phyloP scores from a whole-genome alignment of 345 rosid genomes.

The Limnanthes douglasii region DNA sequence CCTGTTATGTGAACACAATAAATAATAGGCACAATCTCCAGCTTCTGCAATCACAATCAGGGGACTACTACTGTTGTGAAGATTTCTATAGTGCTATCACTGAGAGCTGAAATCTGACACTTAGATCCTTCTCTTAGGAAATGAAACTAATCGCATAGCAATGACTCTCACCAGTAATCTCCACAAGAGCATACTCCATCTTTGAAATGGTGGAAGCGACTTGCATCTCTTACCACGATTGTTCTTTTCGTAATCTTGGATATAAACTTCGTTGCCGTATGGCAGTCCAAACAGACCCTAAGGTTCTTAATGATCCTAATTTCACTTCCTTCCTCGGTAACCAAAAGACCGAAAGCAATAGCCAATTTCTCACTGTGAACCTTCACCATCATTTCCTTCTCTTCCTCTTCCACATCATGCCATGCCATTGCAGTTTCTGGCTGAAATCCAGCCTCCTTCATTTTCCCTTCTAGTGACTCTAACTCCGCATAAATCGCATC shows the following conservation, averaged over 20 bases:
- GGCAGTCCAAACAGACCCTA: slow-evolving; percentile 72
- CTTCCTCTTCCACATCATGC: slow-evolving; percentile 88
- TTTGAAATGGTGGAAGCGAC: slow-evolving; percentile 69
- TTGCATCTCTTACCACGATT: slow-evolving; percentile 70
- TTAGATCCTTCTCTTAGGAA: no score
- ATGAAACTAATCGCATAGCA: neutral
- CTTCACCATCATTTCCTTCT: slow-evolving; percentile 53
- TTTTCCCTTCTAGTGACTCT: slow-evolving; percentile 42
- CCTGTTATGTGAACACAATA: no score
- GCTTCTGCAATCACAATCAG: no score
- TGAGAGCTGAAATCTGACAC: no score
- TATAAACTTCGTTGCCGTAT: slow-evolving; percentile 52
- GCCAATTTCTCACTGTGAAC: slow-evolving; percentile 80
- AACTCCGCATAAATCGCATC: slow-evolving; percentile 46
- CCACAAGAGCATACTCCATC: slow-evolving; percentile 71
- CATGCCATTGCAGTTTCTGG: slow-evolving; percentile 42
- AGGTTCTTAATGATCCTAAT: slow-evolving; percentile 68
- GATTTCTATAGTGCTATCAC: no score
- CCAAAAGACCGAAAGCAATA: slow-evolving; percentile 66
- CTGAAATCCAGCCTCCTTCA: slow-evolving; percentile 64
- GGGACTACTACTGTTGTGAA: no score
- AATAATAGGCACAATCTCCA: no score
- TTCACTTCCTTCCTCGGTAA: slow-evolving; percentile 50
- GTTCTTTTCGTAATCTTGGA: slow-evolving; percentile 55
- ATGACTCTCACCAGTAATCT: slow-evolving; percentile 50